Evolutionary conservation across 129 eudicot genomes (phyloP).

Genomic region (Mikania micrantha): DNA sequence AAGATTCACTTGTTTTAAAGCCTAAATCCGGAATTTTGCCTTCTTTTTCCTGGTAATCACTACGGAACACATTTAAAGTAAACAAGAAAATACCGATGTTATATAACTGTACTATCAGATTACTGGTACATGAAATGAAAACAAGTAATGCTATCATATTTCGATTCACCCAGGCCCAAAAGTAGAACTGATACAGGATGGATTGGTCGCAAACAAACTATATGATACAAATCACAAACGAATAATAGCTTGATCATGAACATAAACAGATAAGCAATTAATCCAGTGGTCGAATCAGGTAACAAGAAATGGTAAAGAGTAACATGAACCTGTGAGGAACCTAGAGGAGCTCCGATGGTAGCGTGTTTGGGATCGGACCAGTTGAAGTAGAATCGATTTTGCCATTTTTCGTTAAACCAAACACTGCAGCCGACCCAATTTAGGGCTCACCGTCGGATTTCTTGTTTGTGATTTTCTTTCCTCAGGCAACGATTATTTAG

Average conservation of each 20-base stretch:
- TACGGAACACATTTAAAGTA: neutral
- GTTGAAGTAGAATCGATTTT: conserved; percentile 41
- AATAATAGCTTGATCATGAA: neutral
- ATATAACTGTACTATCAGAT: neutral
- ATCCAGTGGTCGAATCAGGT: neutral
- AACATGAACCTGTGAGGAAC: conserved; percentile 34
- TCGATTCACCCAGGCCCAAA: neutral
- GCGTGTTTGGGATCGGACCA: conserved; percentile 47
- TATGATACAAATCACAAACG: neutral
- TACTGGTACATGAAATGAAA: neutral
- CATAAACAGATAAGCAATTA: neutral
- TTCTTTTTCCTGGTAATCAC: neutral
- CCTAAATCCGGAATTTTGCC: neutral
- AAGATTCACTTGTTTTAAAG: neutral
- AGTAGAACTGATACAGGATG: neutral
- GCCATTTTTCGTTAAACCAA: conserved; percentile 31
- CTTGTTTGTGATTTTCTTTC: conserved; percentile 12
- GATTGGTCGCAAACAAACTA: neutral
- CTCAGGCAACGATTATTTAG: conserved; percentile 10
- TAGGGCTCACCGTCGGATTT: neutral
- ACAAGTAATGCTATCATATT: neutral
- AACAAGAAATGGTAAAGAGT: too few relatives aligned
- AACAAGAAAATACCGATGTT: neutral
- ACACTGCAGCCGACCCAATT: neutral
- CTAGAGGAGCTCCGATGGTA: conserved; percentile 25